Evolutionary conservation across 208 protist species (phyloP).

Genomic region (Acanthamoeba divionensis): DNA sequence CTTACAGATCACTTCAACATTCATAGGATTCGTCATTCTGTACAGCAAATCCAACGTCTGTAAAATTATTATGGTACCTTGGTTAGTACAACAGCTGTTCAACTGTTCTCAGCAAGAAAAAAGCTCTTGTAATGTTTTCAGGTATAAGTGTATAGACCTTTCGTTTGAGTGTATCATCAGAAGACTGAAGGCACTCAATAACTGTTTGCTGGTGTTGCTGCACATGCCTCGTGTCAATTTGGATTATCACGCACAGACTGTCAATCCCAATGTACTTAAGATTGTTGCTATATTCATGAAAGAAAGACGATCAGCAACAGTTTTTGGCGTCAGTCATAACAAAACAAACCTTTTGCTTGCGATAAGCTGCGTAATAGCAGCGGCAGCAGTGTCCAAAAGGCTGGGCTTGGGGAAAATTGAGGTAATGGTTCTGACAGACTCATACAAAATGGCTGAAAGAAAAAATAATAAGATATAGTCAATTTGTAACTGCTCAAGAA

Average conservation of each 20-base stretch:
- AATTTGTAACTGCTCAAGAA: constrained; percentile 6
- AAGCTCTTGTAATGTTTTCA: not conserved
- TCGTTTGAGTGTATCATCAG: constrained; percentile 91
- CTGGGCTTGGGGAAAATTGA: constrained; percentile 85
- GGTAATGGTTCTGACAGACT: constrained; percentile 87
- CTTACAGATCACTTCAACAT: constrained; percentile 87
- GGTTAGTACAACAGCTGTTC: too few species aligned
- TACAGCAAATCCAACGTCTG: constrained; percentile 90
- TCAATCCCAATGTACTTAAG: constrained; percentile 93
- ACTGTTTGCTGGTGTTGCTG: constrained; percentile 89
- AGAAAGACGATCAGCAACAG: not conserved
- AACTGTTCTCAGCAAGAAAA: not conserved
- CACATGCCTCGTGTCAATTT: constrained; percentile 86
- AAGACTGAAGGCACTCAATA: constrained; percentile 91
- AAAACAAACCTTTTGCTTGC: not conserved
- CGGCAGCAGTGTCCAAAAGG: constrained; percentile 85
- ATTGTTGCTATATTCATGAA: constrained; percentile 84
- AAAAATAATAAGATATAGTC: not conserved
- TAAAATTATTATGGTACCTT: not conserved
- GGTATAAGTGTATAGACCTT: constrained; percentile 68
- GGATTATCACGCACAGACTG: constrained; percentile 88
- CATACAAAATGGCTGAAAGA: constrained; percentile 76
- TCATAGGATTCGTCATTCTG: constrained; percentile 91
- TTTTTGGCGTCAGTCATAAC: not conserved
- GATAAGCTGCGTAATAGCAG: constrained; percentile 79